Conservation (phyloP, 306 rosid genomes). For the Glycine latifolia region DNA sequence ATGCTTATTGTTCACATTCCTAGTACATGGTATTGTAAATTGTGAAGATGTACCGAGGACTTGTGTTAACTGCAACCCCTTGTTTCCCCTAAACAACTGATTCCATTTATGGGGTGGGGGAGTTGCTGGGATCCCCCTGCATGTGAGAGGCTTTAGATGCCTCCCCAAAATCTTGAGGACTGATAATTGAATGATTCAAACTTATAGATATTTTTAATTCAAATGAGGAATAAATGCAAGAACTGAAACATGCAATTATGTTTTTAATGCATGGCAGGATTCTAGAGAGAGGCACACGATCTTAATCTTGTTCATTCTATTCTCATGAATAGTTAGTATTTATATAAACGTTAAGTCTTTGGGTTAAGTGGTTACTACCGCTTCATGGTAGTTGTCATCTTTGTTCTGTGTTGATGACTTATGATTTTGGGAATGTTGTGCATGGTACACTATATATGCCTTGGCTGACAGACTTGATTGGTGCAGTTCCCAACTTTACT, state of each 20-base stretch:
- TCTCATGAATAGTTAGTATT: neutral
- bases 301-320: neutral
- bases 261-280: conserved; percentile 25
- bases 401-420: conserved; percentile 23
- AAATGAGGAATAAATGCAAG: conserved; percentile 17
- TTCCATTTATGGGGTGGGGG: no score
- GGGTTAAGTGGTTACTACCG: conserved; percentile 4
- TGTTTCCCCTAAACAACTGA: no score
- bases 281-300: conserved; percentile 1
- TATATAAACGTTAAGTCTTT: neutral
- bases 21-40: no score
- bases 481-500: conserved; percentile 1
- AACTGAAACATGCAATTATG: neutral
- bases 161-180: neutral
- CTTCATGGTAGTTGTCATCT: conserved; percentile 14
- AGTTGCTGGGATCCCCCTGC: no score
- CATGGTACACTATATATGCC: neutral
- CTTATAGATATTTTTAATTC: neutral
- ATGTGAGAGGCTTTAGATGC: neutral
- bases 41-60: no score
- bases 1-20: no score
- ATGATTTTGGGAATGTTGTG: conserved; percentile 20
- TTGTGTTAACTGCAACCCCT: no score
- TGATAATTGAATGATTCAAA: conserved; percentile 20
- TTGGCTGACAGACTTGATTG: conserved; percentile 21